Percentiles rank a stretch among this genome's conserved stretches.
Evolutionary conservation across 345 rosid genomes (phyloP).

Genomic region (Dipteronia dyeriana): DNA sequence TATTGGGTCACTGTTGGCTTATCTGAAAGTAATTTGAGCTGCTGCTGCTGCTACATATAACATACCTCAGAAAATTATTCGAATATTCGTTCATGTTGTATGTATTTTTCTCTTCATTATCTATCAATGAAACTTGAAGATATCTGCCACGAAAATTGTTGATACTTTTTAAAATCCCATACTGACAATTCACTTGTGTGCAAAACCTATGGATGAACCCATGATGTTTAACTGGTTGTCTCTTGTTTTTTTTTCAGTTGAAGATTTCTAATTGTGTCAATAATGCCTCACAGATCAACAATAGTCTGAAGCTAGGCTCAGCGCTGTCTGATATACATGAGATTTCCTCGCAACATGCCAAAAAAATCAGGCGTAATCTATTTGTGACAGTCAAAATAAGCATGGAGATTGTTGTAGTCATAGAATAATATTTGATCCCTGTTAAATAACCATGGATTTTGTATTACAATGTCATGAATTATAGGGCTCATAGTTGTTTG

Average conservation of each 20-base stretch:
- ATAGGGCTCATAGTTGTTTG: neutral
- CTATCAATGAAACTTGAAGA: neutral
- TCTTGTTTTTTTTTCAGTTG: neutral
- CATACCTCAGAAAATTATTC: too few species aligned
- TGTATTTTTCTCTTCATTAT: neutral
- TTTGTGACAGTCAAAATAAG: neutral
- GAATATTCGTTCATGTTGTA: neutral
- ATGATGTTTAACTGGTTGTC: neutral
- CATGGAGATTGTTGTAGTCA: neutral
- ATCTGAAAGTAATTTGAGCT: too few species aligned
- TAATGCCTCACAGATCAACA: neutral
- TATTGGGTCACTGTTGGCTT: too few species aligned
- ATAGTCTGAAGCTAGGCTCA: neutral
- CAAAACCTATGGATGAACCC: neutral
- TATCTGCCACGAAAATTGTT: too few species aligned
- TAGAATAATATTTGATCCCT: neutral
- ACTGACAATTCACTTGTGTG: neutral
- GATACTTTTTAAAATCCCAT: neutral
- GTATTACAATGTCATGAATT: neutral
- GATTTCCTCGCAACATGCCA: neutral
- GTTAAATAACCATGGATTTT: neutral
- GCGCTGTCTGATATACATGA: neutral
- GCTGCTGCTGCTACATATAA: too few species aligned
- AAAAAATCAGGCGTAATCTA: neutral
- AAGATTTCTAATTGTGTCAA: neutral